These are phyloP conservation scores for Kwoniella sp. DNA, from an alignment of 768 basidiomycete genomes.

Conservation along the genomic window DNA sequence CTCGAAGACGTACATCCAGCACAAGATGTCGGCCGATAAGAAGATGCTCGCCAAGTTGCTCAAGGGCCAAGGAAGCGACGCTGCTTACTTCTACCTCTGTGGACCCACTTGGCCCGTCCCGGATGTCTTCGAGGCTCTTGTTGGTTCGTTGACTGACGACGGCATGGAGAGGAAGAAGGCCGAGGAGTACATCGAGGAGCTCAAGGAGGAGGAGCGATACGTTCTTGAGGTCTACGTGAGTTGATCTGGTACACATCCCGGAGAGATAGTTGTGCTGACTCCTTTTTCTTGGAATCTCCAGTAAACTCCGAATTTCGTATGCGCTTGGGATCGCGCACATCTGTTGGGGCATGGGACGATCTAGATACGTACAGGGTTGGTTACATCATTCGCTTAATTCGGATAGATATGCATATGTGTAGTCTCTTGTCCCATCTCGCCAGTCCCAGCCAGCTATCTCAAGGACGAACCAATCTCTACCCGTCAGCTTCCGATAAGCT, in stretches of 20 bases:
- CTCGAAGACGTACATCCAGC: constrained; percentile 96
- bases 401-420: neutral
- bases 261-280: neutral
- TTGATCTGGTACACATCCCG: neutral
- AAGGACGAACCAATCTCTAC: too few relatives aligned
- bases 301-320: neutral
- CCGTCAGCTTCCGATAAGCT: too few relatives aligned
- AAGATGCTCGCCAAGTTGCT: constrained; percentile 74
- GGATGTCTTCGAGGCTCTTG: constrained; percentile 91
- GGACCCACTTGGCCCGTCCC: constrained; percentile 99
- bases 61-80: constrained; percentile 58
- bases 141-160: constrained; percentile 74
- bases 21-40: constrained; percentile 94
- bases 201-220: constrained; percentile 91
- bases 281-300: neutral
- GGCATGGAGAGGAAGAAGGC: constrained; percentile 69
- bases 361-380: constrained; percentile 1
- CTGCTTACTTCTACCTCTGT: constrained; percentile 83
- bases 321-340: neutral
- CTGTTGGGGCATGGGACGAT: neutral
- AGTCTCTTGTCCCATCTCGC: neutral
- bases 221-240: constrained; percentile 76
- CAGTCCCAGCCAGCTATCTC: too few relatives aligned
- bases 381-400: neutral
- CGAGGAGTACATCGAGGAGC: constrained; percentile 76